These are phyloP conservation scores for Pulveroboletus sp. DNA, from an alignment of 768 basidiomycete species.

Conservation along the genomic window DNA sequence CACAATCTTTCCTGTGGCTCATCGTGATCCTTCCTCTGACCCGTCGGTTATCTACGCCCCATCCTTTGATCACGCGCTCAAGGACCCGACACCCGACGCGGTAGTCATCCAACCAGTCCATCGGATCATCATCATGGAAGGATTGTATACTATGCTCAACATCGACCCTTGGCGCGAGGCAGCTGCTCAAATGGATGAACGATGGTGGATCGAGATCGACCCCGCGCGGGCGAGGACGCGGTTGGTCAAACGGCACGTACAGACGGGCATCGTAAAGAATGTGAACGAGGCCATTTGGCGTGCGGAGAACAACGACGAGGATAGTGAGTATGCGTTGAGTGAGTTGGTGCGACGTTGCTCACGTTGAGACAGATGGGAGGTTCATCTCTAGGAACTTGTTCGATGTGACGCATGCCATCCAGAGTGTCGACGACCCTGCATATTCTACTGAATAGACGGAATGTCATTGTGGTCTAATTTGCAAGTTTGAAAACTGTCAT, in stretches of 20 bases:
- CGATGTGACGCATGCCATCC: conserved; percentile 36
- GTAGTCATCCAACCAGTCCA: conserved; percentile 56
- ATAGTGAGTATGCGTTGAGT: conserved; percentile 44
- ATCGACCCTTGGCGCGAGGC: conserved; percentile 69
- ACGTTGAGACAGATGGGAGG: conserved; percentile 35
- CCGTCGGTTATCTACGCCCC: conserved; percentile 54
- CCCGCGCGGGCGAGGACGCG: conserved; percentile 50
- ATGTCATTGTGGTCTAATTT: neutral
- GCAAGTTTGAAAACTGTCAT: neutral
- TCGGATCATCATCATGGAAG: conserved; percentile 83
- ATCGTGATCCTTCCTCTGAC: neutral
- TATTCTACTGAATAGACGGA: neutral
- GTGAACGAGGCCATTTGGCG: conserved; percentile 62
- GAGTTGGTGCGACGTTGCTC: neutral
- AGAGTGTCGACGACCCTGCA: conserved; percentile 39
- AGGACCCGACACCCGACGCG: conserved; percentile 70
- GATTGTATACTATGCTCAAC: conserved; percentile 80
- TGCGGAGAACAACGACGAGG: conserved; percentile 73
- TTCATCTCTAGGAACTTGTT: conserved; percentile 39
- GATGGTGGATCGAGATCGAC: conserved; percentile 69
- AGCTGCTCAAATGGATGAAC: conserved; percentile 63
- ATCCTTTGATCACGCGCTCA: conserved; percentile 81
- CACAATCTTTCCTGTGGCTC: conserved; percentile 4
- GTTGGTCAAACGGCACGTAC: conserved; percentile 69
- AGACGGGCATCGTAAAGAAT: conserved; percentile 67